Evolutionary conservation across 768 basidiomycete genomes (phyloP), one percentile per base, ranked within the genome.

Genomic region (Kwoniella europaea): DNA sequence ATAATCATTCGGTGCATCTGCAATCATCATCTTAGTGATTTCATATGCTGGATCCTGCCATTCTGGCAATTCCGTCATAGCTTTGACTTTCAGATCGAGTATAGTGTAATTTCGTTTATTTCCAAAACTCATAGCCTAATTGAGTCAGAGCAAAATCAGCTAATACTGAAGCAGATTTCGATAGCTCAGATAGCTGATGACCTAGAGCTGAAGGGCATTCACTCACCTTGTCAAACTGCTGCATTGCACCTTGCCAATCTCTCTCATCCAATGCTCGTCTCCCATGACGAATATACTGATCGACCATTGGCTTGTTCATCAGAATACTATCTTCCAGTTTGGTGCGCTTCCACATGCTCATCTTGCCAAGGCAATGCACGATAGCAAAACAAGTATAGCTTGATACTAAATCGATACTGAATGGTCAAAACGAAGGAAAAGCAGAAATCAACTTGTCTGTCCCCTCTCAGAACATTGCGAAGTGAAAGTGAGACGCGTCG

Each of bases 201-300:
- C 35, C 35, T 35, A 4, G 29, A 29, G 29, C 29, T 61, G 60
- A 43, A 18, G 18, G 3, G 52, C 18, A 42, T 13, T 6, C 0
- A 59, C 66, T 63, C 29, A 68, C 71, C 71, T 72, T 72, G 67
- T 72, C 60, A 62, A 72, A 68, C 22, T 68, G 57, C 22, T 57
- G 35, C 27, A 52, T 58, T 15, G 71, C 71, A 16, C 41, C 67
- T 20, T 41, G 56, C 46, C 63, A 72, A 10, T 68, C 46, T n/a
- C 24, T 63, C 55, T 68, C 71, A 3, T 20, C 22, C 13, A 63
- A 59, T 6, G 58, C 53, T 22, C 35, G 44, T 29, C 20, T 53
- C n/a, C 71, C 67, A 43, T 43, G 41, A 24, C 35, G 22, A 2
- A 64, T 16, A 29, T 70, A 60, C 20, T 64, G 35, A 18, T 58